Evolutionary conservation across 2,329 filamentous ascomycete species (phyloP).

Genomic region (Hymenoscyphus occultus): DNA sequence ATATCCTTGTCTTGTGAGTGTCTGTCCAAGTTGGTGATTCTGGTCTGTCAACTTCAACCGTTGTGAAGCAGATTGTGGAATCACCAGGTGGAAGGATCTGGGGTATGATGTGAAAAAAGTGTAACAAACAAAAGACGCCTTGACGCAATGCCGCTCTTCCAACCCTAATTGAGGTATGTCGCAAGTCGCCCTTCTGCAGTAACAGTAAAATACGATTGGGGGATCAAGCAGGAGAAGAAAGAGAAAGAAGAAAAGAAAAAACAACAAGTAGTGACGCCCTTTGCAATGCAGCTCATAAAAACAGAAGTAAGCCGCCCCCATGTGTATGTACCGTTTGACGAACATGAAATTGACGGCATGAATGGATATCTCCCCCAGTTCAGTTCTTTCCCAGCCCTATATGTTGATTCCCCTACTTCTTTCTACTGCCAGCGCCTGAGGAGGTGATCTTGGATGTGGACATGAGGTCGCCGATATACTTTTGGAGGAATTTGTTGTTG

Average conservation of each 20-base stretch:
- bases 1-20: neutral
- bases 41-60: neutral
- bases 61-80: neutral
- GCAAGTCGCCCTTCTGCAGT: neutral
- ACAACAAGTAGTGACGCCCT: slow-evolving; percentile 13
- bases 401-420: slow-evolving; percentile 24
- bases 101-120: neutral
- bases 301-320: neutral
- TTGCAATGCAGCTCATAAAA: neutral
- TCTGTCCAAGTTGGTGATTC: neutral
- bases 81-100: neutral
- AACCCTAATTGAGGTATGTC: slow-evolving; percentile 1
- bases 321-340: neutral
- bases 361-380: neutral
- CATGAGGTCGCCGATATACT: slow-evolving; percentile 96
- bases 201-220: neutral
- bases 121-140: slow-evolving; percentile 2
- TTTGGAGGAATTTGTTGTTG: slow-evolving; percentile 96
- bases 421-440: slow-evolving; percentile 31
- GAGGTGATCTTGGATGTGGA: slow-evolving; percentile 74
- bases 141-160: neutral
- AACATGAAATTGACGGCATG: neutral
- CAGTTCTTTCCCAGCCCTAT: neutral
- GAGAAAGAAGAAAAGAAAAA: slow-evolving; percentile 15
- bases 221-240: neutral